Evolutionary conservation across 169 alveolate species (phyloP).

Genomic region (Fabrea salina): DNA sequence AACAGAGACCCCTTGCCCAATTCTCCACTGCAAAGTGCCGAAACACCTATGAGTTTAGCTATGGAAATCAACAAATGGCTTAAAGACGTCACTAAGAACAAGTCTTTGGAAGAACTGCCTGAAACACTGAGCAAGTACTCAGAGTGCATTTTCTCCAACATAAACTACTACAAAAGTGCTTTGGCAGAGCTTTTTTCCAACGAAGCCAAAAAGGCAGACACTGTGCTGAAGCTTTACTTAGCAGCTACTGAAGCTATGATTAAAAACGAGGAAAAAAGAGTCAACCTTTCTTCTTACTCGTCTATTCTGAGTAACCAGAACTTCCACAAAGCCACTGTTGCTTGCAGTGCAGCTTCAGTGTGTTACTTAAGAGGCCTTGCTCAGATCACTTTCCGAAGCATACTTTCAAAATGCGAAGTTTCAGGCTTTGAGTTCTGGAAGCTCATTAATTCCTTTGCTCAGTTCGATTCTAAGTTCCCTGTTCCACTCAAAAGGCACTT

Average conservation of each 20-base stretch:
- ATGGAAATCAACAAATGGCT: slow-evolving; percentile 28
- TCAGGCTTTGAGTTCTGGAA: slow-evolving; percentile 56
- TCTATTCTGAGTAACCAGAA: not conserved
- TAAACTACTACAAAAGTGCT: not conserved
- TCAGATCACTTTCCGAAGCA: not conserved
- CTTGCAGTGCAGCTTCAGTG: slow-evolving; percentile 40
- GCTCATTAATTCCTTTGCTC: slow-evolving; percentile 43
- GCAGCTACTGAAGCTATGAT: not conserved
- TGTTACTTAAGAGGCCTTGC: slow-evolving; percentile 1
- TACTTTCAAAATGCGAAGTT: slow-evolving; percentile 29
- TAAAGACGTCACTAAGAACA: not conserved
- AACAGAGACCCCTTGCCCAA: not conserved
- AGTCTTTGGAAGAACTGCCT: not conserved
- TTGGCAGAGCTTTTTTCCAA: not conserved
- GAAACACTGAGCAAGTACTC: not conserved
- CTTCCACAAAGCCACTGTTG: slow-evolving; percentile 33
- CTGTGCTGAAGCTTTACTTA: not conserved
- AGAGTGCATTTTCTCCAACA: not conserved
- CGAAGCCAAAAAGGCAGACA: not conserved
- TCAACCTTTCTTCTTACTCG: not conserved
- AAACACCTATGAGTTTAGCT: not conserved
- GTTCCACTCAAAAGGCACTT: slow-evolving; percentile 43
- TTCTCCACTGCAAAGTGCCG: not conserved
- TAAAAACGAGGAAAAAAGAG: slow-evolving; percentile 12
- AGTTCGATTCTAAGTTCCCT: slow-evolving; percentile 55